Evolutionary conservation across 331 rosid genomes (phyloP).

Genomic region (Malus hybrid): DNA sequence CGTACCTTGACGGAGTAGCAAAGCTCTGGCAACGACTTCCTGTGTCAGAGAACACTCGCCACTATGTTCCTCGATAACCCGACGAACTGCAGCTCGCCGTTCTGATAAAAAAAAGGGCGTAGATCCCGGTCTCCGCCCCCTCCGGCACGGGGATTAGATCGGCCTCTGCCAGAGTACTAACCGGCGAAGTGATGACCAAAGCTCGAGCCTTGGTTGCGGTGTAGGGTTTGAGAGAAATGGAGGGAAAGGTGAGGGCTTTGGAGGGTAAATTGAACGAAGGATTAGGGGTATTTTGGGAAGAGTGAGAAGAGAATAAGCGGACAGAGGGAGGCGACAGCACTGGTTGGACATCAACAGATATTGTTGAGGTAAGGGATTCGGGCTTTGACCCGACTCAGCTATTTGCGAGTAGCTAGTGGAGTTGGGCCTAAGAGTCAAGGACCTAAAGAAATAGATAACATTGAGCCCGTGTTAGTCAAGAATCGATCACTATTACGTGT

Average conservation of each 20-base stretch:
- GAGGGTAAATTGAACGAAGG: conserved; percentile 33
- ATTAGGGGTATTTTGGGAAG: conserved; percentile 32
- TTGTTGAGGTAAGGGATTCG: not conserved
- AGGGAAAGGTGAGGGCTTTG: conserved; percentile 22
- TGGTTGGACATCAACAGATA: not conserved
- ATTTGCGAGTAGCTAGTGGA: not conserved
- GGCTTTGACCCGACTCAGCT: not conserved
- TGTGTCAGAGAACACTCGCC: conserved; percentile 53
- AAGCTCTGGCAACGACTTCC: conserved; percentile 76
- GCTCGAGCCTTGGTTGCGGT: conserved; percentile 35
- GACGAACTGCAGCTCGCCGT: conserved; percentile 73
- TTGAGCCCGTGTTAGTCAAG: not conserved
- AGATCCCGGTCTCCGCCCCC: conserved; percentile 60
- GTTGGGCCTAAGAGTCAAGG: not conserved
- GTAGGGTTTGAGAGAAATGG: conserved; percentile 41
- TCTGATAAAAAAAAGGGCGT: conserved; percentile 50
- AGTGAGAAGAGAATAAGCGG: conserved; percentile 11
- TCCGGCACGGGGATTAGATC: conserved; percentile 35
- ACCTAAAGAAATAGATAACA: not conserved
- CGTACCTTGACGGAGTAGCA: conserved; percentile 54
- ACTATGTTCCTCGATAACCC: conserved; percentile 77
- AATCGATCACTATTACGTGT: too few relatives aligned
- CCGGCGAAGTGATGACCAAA: conserved; percentile 33
- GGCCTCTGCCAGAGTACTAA: conserved; percentile 48
- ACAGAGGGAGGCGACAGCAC: conserved; percentile 10